Base-by-base conservation (phyloP, 2,329 filamentous ascomycete genomes). In the Penicillium sp. region DNA sequence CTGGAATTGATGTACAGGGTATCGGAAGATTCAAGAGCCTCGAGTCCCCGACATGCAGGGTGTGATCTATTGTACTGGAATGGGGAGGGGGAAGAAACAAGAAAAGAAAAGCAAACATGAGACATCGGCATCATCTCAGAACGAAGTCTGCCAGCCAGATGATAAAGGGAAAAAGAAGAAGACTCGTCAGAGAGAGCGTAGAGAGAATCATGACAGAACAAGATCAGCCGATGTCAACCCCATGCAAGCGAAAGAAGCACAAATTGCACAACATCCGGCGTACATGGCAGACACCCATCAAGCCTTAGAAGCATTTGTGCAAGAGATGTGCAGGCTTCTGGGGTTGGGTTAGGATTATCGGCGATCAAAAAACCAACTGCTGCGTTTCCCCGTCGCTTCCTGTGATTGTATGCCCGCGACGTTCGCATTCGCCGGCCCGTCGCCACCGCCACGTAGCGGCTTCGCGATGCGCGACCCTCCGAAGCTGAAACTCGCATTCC, bases 401-500 rank as follows among this genome's bases (percentile, higher is more conserved):
- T 86, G 88, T 22, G 85, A 88, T 68, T 86, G 86, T 52, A 87
- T 75, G 27, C 64, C 67, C 30, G 71, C 68, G 41, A 70, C 56
- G 41, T 56, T 55, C 40, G 62, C 50, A 50, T 71, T 63, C 43
- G 63, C 54, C 28, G 69, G 66, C 34, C 66, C 67, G 54, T 68
- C 70, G 27, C 69, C 70, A 37, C 69, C 69, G 30, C 82, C 81
- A 37, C 82, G 76, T 4, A 86, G 74, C 14, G 82, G 82, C 66
- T 86, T 86, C 36, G 82, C 82, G 61, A 86, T 85, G 53, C 82
- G 70, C 10, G 79, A 73, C 43, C 75, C 76, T 46, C 78, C 77
- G 58, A 83, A 95, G 72, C 80, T 89, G 70, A 95, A 92, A 63
- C 82, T 83, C 41, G 80, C 82, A 64, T 82, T 83, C 46, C 80